Evolutionary conservation across 495 filamentous ascomycete species (phyloP).

Genomic region (Penicillium angulare): DNA sequence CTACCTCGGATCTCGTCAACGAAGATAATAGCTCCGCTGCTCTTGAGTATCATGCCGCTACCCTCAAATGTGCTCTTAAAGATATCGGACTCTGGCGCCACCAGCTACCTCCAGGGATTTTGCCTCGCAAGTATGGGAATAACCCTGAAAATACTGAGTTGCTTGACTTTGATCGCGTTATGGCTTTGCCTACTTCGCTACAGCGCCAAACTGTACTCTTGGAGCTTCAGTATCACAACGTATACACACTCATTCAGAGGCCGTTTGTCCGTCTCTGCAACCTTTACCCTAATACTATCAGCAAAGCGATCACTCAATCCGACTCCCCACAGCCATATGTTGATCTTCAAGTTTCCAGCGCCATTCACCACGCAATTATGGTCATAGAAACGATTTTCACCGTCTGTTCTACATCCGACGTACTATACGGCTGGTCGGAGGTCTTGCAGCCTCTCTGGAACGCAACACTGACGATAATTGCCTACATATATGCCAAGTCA

Average conservation of each 20-base stretch:
- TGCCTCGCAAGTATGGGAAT: neutral
- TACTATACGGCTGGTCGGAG: constrained; percentile 5
- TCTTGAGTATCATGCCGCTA: constrained; percentile 1
- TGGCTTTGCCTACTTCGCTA: neutral
- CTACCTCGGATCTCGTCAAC: neutral
- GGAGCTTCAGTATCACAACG: constrained; percentile 3
- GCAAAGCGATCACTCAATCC: neutral
- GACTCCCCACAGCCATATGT: neutral
- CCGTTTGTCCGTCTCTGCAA: constrained; percentile 1
- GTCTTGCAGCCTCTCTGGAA: constrained; percentile 5
- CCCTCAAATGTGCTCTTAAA: constrained; percentile 1
- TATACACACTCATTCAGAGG: constrained; percentile 1
- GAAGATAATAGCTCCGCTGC: constrained; percentile 4
- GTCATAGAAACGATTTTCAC: constrained; percentile 1
- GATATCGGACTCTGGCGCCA: constrained; percentile 1
- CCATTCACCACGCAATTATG: constrained; percentile 3
- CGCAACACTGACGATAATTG: constrained; percentile 5
- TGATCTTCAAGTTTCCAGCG: constrained; percentile 1
- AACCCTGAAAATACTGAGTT: neutral
- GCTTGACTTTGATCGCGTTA: constrained; percentile 2
- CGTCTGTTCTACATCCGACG: constrained; percentile 1
- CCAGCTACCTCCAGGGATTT: constrained; percentile 1
- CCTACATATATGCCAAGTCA: neutral
- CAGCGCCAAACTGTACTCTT: constrained; percentile 3
- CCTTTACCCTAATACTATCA: neutral